Conservation (phyloP, 257 asterid genomes). For the Fraxinus americana region DNA sequence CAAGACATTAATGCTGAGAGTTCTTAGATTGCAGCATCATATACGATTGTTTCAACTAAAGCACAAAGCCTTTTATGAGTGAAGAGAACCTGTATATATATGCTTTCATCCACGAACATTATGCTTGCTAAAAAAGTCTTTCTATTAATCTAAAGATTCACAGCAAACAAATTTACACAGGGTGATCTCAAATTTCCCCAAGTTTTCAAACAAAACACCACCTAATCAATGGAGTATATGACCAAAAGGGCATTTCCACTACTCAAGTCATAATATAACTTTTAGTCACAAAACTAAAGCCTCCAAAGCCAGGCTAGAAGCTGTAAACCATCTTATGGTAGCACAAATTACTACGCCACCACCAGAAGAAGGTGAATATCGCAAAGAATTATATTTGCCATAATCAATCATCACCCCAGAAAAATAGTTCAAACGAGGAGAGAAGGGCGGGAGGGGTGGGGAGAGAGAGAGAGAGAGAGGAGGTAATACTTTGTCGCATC, state of each 20-base stretch:
- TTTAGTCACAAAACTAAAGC: not conserved
- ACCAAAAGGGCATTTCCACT: not conserved
- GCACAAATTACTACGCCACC: not conserved
- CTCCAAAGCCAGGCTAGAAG: not conserved
- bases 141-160: too few relatives aligned
- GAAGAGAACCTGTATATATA: too few relatives aligned
- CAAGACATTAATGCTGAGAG: too few relatives aligned
- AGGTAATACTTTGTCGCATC: constrained; percentile 84
- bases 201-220: not conserved
- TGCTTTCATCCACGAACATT: too few relatives aligned
- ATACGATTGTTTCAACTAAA: too few relatives aligned
- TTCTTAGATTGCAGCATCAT: too few relatives aligned
- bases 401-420: not conserved
- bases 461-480: not conserved
- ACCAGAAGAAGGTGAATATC: not conserved
- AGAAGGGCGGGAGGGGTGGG: too few relatives aligned
- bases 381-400: constrained; percentile 3
- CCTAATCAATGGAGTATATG: not conserved
- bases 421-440: constrained; percentile 15
- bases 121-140: too few relatives aligned
- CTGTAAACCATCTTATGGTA: not conserved
- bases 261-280: not conserved
- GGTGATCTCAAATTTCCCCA: not conserved
- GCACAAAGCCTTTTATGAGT: too few relatives aligned
- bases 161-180: too few relatives aligned